Evolutionary conservation across 208 protist species (phyloP), one percentile per base, ranked within the genome.

Genomic region (Leishmania guyanensis): DNA sequence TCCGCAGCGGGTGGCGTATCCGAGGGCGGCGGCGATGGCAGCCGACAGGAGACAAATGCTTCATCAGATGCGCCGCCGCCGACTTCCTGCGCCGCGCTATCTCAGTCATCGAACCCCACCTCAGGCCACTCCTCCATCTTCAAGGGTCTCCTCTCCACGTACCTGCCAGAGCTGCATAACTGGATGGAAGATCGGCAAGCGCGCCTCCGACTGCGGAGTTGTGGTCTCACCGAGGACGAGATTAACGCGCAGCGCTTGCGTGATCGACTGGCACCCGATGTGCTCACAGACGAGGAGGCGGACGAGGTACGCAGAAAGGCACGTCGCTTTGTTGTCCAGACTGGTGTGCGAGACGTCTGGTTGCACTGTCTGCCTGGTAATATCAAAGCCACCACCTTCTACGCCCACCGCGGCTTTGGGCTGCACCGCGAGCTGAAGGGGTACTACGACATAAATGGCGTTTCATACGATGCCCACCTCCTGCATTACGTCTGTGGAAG

Each of bases 301-400:
- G 79, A 81, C 33, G 86, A 84, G 80, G 74, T 80, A 33, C 78
- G 81, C 46, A 68, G 72, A 9, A 75, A 81, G 26, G 66, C 50
- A 5, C 54, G 76, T 36, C 39, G 83, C 73, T 86, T 87, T 33
- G 58, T 90, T 0, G 72, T 94, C 54, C 86, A 91, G 69, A 75
- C 69, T 1, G 94, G 94, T 50, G 73, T 94, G 36, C 65, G 53
- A 1, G 91, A 94, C 78, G 90, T 97, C 33, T 97, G 92, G 90
- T 81, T 96, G 50, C 91, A 97, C 79, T 96, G 92, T 76, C 69
- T 96, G 17, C 87, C 90, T 17, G 78, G 68, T 8, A 85, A 95
- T 43, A 29, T 33, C 69, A 77, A 68, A 46, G 83, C 94, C 17
- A 72, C 82, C 22, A 48, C 16, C 29, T 96, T 92, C 72, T 97